Evolutionary conservation across 192 early-diverging fungal genomes (phyloP), one percentile per base, ranked within the genome.

Genomic region (Podila epicladia): DNA sequence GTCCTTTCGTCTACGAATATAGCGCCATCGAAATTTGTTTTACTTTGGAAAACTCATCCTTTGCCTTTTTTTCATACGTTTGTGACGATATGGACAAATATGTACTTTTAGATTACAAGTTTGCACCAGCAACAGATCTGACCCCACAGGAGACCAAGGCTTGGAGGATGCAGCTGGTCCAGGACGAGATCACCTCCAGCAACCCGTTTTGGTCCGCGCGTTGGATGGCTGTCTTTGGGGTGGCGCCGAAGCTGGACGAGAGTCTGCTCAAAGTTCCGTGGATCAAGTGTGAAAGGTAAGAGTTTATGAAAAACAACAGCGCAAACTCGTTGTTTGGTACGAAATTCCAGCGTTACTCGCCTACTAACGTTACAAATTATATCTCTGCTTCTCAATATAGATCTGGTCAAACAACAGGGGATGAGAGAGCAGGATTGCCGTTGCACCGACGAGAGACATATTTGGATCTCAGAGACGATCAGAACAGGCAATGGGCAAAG

Each of bases 191-290:
- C 45, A 71, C 71, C 28, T 69, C 64, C 49, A 72, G 73, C 53
- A 80, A 80, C 48, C 77, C 77, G 2, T 80, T 80, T 62, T 80
- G 77, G 77, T 65, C 77, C 8, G 65, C 71, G 7, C 77, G 77
- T 33, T 80, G 77, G 77, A 80, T 80, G 77, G 64, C 66, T 24
- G 71, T 80, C 32, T 80, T 80, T 69, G 77, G 77, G 4, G 71
- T 65, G 33, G 62, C 71, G 6, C 77, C 77, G 4, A 72, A 53
- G 24, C 49, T 80, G 45, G 77, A 80, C 53, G 77, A 80, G 35
- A 80, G 77, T 33, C 64, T 80, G 26, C 71, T 80, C 26, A 80
- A 80, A 61, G 77, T 80, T 1, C 77, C 77, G 2, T 80, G 77
- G 77, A 65, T 80, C 62, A 80, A 80, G 32, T 80, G 77, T 41